Conservation (phyloP, 225 moss, liverwort and hornwort genomes). For the Straminergon stramineum region DNA sequence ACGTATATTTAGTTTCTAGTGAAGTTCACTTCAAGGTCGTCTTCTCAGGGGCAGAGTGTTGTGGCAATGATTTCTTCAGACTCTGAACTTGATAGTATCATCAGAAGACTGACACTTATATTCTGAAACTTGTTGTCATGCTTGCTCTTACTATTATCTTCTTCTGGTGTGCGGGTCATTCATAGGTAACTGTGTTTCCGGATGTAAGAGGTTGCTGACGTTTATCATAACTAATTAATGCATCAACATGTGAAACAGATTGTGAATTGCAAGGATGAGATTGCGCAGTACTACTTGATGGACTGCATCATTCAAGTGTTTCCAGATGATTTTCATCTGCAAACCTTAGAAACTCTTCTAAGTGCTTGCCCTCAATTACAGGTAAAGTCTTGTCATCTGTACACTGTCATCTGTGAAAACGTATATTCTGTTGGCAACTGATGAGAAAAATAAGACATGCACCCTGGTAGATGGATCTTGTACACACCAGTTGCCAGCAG, state of each 20-base stretch:
- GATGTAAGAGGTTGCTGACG: background rate
- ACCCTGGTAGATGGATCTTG: background rate
- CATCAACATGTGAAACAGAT: conserved; percentile 39
- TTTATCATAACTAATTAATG: background rate
- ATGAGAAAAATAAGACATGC: background rate
- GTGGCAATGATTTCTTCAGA: background rate
- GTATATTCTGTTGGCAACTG: background rate
- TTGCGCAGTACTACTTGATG: conserved; percentile 99
- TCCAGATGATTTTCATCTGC: conserved; percentile 98
- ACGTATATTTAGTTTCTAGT: background rate
- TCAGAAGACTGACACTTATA: background rate
- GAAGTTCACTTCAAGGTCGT: background rate
- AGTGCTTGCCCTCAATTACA: conserved; percentile 95
- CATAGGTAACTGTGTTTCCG: background rate
- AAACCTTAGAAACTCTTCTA: conserved; percentile 95
- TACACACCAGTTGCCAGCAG: background rate
- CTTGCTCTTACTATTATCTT: background rate
- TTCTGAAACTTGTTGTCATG: background rate
- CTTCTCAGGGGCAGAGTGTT: background rate
- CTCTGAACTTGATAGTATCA: background rate
- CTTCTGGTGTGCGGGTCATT: background rate
- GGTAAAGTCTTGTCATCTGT: conserved; percentile 21
- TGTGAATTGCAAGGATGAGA: conserved; percentile 98
- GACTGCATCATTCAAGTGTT: conserved; percentile 99
- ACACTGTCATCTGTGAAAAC: background rate